A percentile compares a stretch with the other conserved stretches of the same genome.
Conservation (phyloP, 2,329 filamentous ascomycete species). For the Elsinoe necatrix region DNA sequence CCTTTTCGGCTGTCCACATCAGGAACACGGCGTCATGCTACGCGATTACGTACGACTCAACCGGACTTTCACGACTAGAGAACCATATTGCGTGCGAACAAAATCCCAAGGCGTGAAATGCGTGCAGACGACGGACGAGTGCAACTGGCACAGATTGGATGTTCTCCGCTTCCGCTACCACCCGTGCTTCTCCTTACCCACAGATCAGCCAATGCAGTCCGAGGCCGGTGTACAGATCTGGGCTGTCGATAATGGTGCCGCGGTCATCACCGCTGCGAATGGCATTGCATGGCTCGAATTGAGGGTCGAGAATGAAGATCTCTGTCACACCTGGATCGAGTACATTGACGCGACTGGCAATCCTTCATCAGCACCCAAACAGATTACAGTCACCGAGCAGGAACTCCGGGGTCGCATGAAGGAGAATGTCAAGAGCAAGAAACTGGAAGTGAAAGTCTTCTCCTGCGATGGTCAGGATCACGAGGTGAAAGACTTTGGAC, state of each 20-base stretch:
- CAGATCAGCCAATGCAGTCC: slow-evolving; percentile 51
- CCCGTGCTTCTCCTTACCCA: slow-evolving; percentile 77
- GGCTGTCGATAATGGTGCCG: slow-evolving; percentile 67
- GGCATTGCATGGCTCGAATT: slow-evolving; percentile 83
- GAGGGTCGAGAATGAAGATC: slow-evolving; percentile 66
- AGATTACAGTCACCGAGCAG: slow-evolving; percentile 65
- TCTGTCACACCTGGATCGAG: slow-evolving; percentile 75
- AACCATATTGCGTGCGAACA: slow-evolving; percentile 80
- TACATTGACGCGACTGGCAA: slow-evolving; percentile 56
- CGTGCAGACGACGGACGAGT: slow-evolving; percentile 71
- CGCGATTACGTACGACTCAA: slow-evolving; percentile 79
- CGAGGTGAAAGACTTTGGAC: slow-evolving; percentile 67
- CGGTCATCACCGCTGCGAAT: slow-evolving; percentile 68
- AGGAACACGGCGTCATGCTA: slow-evolving; percentile 86
- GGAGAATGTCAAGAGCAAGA: slow-evolving; percentile 61
- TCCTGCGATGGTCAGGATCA: slow-evolving; percentile 67
- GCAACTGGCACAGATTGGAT: slow-evolving; percentile 84
- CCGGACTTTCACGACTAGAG: slow-evolving; percentile 69
- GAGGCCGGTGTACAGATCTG: slow-evolving; percentile 81
- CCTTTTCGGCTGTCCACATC: slow-evolving; percentile 80
- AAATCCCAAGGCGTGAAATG: slow-evolving; percentile 68
- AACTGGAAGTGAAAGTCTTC: slow-evolving; percentile 62
- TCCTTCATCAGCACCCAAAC: slow-evolving; percentile 53
- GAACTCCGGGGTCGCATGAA: slow-evolving; percentile 65
- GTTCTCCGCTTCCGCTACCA: slow-evolving; percentile 82